phyloP scores from a whole-genome alignment of 164 flowering plant species.

The Chloranthus sessilifolius region DNA sequence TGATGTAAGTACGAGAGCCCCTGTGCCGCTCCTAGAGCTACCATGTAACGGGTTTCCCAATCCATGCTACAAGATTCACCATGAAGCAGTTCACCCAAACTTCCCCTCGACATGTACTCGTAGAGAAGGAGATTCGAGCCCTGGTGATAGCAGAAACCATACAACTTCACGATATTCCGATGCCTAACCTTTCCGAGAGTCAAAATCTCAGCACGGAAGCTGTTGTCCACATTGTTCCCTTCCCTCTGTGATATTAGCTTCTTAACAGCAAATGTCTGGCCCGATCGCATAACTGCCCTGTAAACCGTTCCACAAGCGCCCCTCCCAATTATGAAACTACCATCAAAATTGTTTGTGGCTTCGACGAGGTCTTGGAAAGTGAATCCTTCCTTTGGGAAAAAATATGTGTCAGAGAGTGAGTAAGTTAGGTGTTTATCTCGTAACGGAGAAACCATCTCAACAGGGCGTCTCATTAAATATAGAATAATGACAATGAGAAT shows the following conservation, averaged over 20 bases:
- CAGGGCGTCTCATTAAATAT: constrained; percentile 53
- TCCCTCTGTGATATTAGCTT: constrained; percentile 77
- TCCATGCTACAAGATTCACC: constrained; percentile 50
- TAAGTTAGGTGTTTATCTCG: constrained; percentile 39
- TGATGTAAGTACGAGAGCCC: constrained; percentile 94
- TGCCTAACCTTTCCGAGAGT: constrained; percentile 92
- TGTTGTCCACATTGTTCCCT: constrained; percentile 70
- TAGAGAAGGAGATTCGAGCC: constrained; percentile 88
- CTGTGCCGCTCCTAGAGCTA: constrained; percentile 93
- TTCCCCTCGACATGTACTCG: constrained; percentile 84
- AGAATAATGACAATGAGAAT: constrained; percentile 58
- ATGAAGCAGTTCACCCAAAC: constrained; percentile 87
- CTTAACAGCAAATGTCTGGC: constrained; percentile 71
- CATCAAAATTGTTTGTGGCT: constrained; percentile 74
- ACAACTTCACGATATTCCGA: constrained; percentile 87
- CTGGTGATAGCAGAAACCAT: constrained; percentile 76
- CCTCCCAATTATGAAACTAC: constrained; percentile 65
- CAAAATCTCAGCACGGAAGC: constrained; percentile 80
- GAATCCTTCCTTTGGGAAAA: constrained; percentile 81
- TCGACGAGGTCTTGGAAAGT: constrained; percentile 80
- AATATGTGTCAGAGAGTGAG: constrained; percentile 58
- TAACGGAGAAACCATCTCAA: constrained; percentile 31
- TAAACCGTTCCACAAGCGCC: constrained; percentile 98
- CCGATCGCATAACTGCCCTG: constrained; percentile 69
- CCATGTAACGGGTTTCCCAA: constrained; percentile 69